Conservation (phyloP, 257 asterid species). For the Solanum habrochaites region DNA sequence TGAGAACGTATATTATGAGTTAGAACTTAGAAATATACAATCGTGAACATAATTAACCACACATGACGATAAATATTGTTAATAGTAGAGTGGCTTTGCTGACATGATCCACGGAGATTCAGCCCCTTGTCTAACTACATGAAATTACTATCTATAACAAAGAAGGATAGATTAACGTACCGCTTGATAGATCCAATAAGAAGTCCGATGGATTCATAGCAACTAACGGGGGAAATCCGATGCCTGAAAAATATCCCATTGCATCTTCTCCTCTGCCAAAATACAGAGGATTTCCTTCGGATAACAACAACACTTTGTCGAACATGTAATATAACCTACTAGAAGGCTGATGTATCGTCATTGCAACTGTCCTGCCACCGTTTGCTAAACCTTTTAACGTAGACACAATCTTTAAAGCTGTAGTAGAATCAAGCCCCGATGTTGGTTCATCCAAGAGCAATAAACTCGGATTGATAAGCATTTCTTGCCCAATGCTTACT, state of each 20-base stretch:
- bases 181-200: slow-evolving; percentile 73
- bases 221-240: slow-evolving; percentile 42
- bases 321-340: slow-evolving; percentile 68
- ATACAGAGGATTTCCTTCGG: slow-evolving; percentile 63
- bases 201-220: slow-evolving; percentile 87
- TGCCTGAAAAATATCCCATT: slow-evolving; percentile 40
- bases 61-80: neutral
- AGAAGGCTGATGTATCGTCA: slow-evolving; percentile 89
- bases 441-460: slow-evolving; percentile 79
- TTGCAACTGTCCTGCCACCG: slow-evolving; percentile 53
- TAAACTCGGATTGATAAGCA: slow-evolving; percentile 69
- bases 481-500: slow-evolving; percentile 78
- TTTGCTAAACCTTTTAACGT: slow-evolving; percentile 40
- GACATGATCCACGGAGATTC: neutral
- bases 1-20: neutral
- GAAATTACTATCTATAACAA: neutral
- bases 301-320: slow-evolving; percentile 54
- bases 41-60: neutral
- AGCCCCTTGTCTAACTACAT: neutral
- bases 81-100: neutral
- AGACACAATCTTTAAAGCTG: slow-evolving; percentile 56
- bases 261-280: slow-evolving; percentile 42
- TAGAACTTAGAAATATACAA: neutral
- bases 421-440: slow-evolving; percentile 77
- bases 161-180: slow-evolving; percentile 12